Base-by-base conservation (phyloP, 768 basidiomycete genomes). In the Panellus pusillus region DNA sequence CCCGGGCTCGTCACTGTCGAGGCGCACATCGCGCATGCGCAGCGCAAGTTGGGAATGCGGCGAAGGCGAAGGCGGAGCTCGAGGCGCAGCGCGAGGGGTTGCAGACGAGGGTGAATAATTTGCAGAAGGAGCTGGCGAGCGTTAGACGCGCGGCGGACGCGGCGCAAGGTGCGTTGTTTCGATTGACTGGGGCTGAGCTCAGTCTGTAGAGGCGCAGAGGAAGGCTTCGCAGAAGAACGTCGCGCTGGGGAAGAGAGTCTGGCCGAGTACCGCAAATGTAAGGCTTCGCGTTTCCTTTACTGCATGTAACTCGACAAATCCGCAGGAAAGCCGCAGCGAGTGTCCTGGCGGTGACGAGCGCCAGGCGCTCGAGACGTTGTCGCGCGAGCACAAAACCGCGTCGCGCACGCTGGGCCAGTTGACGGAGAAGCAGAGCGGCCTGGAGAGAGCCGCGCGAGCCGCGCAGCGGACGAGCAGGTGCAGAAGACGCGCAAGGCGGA, bases 221-320 rank as follows among this genome's bases (percentile, higher is more conserved):
- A 81, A 77, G 63, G 79, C 84, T 6, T 86, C 90, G 9, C 81
- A 86, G 63, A 75, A 82, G 51, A 95, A 90, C 40, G 73, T 91
- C 40, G 85, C 90, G 0, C 74, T 99, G 6, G 89, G 51, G 86
- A 91, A 65, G 86, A 91, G 52, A 91, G 87, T 64, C 73, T 98
- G 13, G 86, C 89, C 36, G 91, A 98, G 67, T 99, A 99, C 68
- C 84, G 84, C 11, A 74, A 79, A 66, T 95, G 90, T 93, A 57
- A 41, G 87, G 70, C 39, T 17, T 36, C 11, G 35, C 28, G 42
- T 36, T 27, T n/a, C 6, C 38, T 50, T 17, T 44, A 6, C 6
- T 24, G 24, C 24, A 24, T 24, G 24, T 6, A 49, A 13, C 35
- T 40, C 1, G 38, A 36, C 45, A 2, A 24, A 24, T 24, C 24